Base-by-base conservation (phyloP, 2,329 filamentous ascomycete species). In the Didymella exigua region DNA sequence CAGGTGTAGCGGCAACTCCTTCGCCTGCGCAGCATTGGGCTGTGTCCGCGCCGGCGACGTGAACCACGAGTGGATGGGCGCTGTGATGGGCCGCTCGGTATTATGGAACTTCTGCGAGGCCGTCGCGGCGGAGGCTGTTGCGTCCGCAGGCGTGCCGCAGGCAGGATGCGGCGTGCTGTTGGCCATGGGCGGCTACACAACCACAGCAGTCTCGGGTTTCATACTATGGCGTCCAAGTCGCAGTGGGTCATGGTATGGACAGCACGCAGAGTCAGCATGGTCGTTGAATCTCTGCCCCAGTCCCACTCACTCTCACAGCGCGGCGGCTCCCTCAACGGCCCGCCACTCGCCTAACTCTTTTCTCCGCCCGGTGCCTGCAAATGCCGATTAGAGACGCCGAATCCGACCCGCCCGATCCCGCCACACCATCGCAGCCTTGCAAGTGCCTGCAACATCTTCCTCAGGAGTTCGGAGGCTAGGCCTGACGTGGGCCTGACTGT, bases 1-100 rank as follows among this genome's bases (percentile, higher is more conserved):
- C 36, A 86, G 72, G 61, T 86, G 84, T 64, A 87, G 71, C 11
- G 85, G 85, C 8, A 87, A 76, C 62, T 74, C 73, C 36, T 65
- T 71, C 7, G 68, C 69, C 36, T 72, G 65, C 14, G 64, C 66
- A 13, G 56, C 48, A 49, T 63, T 67, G 13, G 65, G 60, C 45
- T 72, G 68, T 11, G 64, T 66, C 31, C 67, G 66, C 40, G 70
- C 71, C 16, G 72, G 71, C 37, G 68, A 72, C 9, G 71, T 73
- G 47, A 73, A 62, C 62, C 66, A 71, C 24, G 55, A 31, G 43
- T 74, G 71, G 1, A 67, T 41, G n/a, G 71, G 72, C 19, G 62
- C 67, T 8, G 65, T 71, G 9, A 72, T 66, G 58, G 69, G 67
- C 4, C 40, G 41, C 36, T 44, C 26, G 4, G 13, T 18, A 19